Conservation (phyloP, 228 moss, liverwort and hornwort species). For the Sphagnum magellanicum region DNA sequence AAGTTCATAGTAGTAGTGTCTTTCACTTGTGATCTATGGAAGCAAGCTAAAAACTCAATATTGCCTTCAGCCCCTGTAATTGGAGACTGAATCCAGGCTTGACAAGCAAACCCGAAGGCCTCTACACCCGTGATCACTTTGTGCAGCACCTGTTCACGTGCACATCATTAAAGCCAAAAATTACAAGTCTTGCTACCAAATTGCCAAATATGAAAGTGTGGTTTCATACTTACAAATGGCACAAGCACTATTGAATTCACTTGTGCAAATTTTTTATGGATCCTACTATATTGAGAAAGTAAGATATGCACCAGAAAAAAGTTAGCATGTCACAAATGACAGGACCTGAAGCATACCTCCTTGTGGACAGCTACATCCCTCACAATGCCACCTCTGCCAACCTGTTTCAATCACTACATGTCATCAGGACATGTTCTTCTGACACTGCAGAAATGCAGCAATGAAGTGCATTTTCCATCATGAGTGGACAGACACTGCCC, state of each 20-base stretch:
- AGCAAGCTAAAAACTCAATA: conserved; percentile 85
- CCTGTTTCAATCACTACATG: conserved; percentile 14
- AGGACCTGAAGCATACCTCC: conserved; percentile 36
- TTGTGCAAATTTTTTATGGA: not conserved
- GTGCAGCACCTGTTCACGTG: conserved; percentile 41
- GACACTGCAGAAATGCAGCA: not conserved
- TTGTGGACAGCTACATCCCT: conserved; percentile 84
- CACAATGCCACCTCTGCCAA: conserved; percentile 90
- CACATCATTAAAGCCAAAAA: not conserved
- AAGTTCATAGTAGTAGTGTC: too few species aligned
- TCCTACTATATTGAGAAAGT: not conserved
- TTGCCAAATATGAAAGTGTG: not conserved
- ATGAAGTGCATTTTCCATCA: not conserved
- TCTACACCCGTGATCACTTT: conserved; percentile 71
- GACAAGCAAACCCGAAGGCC: conserved; percentile 63
- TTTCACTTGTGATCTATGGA: conserved; percentile 38
- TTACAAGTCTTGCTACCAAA: not conserved
- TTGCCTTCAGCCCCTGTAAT: conserved; percentile 94
- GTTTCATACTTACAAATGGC: not conserved
- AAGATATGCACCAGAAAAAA: not conserved
- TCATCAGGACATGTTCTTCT: not conserved
- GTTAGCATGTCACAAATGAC: not conserved
- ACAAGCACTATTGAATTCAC: not conserved
- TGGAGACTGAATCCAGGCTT: conserved; percentile 93
- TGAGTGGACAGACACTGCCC: not conserved